These are phyloP conservation scores for Pyrenula massariospora DNA, from an alignment of 495 filamentous ascomycete species.

Conservation along the genomic window DNA sequence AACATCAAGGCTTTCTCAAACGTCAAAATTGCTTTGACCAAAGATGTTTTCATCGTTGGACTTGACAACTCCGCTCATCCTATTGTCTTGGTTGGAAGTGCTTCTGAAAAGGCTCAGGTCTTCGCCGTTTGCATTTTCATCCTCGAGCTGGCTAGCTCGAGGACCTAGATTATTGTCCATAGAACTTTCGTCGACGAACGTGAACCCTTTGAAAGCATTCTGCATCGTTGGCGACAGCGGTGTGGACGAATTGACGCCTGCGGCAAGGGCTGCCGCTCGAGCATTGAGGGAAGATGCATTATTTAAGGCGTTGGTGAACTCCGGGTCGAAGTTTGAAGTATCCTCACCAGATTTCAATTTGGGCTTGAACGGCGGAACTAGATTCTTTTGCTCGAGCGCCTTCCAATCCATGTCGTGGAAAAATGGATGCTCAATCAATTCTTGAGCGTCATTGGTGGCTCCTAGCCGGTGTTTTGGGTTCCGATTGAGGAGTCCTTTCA, in stretches of 20 bases:
- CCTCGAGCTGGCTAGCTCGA: neutral
- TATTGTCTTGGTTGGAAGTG: constrained; percentile 30
- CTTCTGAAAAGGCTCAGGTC: constrained; percentile 21
- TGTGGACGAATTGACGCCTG: constrained; percentile 70
- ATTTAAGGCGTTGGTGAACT: constrained; percentile 91
- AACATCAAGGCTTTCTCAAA: constrained; percentile 17
- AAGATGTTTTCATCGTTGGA: constrained; percentile 60
- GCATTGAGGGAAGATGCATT: constrained; percentile 78
- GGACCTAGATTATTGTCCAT: constrained; percentile 71
- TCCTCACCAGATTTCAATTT: constrained; percentile 90
- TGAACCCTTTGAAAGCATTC: constrained; percentile 96
- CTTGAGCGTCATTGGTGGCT: constrained; percentile 82
- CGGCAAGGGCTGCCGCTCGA: constrained; percentile 63
- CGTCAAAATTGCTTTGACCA: constrained; percentile 23
- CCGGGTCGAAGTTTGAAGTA: constrained; percentile 95
- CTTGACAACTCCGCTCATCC: constrained; percentile 66
- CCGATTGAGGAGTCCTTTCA: constrained; percentile 92
- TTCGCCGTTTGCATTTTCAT: constrained; percentile 14
- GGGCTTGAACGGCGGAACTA: constrained; percentile 96
- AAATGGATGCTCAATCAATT: constrained; percentile 89
- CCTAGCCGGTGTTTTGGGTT: constrained; percentile 94
- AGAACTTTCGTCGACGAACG: constrained; percentile 93
- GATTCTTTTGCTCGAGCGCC: constrained; percentile 70
- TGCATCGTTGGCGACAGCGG: constrained; percentile 90
- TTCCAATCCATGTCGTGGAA: constrained; percentile 92